Evolutionary conservation across 352 stramenopile species (phyloP), one percentile per base, ranked within the genome.

Genomic region (Phytopythium mirpurense): DNA sequence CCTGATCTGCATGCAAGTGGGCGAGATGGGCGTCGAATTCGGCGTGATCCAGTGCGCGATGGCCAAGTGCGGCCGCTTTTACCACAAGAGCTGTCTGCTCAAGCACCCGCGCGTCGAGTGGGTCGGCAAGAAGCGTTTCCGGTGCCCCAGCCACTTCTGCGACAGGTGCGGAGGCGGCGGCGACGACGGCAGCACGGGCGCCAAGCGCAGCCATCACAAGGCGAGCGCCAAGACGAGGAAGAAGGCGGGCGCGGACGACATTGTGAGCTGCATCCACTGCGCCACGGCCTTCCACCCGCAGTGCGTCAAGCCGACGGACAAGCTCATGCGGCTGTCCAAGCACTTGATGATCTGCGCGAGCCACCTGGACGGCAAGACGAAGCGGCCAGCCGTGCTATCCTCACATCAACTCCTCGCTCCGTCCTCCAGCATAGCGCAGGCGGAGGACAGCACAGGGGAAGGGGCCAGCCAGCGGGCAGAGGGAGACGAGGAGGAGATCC

Each of bases 41-140:
- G 88, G 90, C 34, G 90, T 97, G 9, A 89, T 85, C 1, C 87
- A 95, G 63, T 97, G 90, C 55, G 92, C 88, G 16, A 86, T 96
- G 56, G 83, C 83, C 21, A 96, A 93, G 59, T 97, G 90, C 54
- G 90, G 90, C 18, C 74, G 90, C n/a, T 97, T 96, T 57, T 97
- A 97, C 70, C 90, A 97, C 68, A 88, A 91, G 53, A 78, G 78
- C 8, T 96, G 88, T 48, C 57, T 97, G n/a, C 66, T 72, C 3
- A 82, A 86, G 40, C 72, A 86, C 37, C 54, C 72, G 19, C 78
- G 83, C 5, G 87, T 94, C 10, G 79, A 96, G 47, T 95, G 86
- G 83, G 77, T 93, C 37, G 87, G 82, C 11, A 90, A 93, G 63
- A 90, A 90, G 49, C 73, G 84, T 10, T 97, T 97, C 57, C 80